Percentiles rank a stretch among this genome's conserved stretches.
Conservation (phyloP, 345 rosid genomes). For the Leavenworthia alabamica region DNA sequence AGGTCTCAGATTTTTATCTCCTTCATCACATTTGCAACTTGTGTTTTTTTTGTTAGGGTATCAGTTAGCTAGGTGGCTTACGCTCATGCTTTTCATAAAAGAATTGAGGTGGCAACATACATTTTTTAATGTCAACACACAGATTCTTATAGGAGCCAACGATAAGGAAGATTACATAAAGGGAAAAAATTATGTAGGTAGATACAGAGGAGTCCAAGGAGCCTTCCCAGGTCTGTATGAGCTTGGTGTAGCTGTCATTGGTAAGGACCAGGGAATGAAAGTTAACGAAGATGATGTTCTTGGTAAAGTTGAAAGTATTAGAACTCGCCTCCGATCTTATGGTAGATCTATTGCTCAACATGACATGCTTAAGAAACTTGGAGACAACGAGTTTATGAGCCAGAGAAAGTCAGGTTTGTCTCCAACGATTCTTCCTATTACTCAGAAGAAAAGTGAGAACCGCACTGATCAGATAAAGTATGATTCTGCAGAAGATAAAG, state of each 20-base stretch:
- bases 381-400: conserved; percentile 26
- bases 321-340: conserved; percentile 53
- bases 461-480: conserved; percentile 36
- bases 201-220: conserved; percentile 62
- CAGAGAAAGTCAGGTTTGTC: conserved; percentile 20
- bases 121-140: not conserved
- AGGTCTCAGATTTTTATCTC: conserved; percentile 13
- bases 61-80: not conserved
- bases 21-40: not conserved
- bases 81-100: not conserved
- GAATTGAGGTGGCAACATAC: not conserved
- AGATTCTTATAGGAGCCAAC: conserved; percentile 56
- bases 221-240: conserved; percentile 56
- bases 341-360: conserved; percentile 54
- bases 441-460: conserved; percentile 39
- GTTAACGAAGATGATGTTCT: conserved; percentile 30
- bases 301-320: conserved; percentile 68
- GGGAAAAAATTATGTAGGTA: conserved; percentile 52
- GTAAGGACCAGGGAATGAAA: conserved; percentile 31
- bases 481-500: conserved; percentile 16
- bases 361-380: conserved; percentile 46
- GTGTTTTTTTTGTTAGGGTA: not conserved
- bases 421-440: conserved; percentile 33
- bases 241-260: conserved; percentile 45
- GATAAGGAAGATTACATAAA: conserved; percentile 48